Percentiles rank a stretch among this genome's conserved stretches.
Conservation (phyloP, 2,329 filamentous ascomycete species). For the Colletotrichum destructivum region DNA sequence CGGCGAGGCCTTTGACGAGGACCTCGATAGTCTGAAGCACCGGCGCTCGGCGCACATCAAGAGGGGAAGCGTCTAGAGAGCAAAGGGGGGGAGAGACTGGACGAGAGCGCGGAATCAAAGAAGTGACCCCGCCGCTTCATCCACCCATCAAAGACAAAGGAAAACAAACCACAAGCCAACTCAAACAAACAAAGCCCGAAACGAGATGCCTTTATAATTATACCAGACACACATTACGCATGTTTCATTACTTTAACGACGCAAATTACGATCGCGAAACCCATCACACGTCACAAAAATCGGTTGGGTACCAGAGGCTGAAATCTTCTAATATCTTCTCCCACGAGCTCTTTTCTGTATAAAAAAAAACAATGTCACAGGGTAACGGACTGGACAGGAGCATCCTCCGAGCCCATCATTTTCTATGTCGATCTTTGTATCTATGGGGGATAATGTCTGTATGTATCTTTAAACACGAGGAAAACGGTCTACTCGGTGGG, state of each 20-base stretch:
- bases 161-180: neutral
- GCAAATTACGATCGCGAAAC: slow-evolving; percentile 34
- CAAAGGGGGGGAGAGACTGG: neutral
- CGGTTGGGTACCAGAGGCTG: slow-evolving; percentile 8
- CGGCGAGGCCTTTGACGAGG: slow-evolving; percentile 63
- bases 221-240: slow-evolving; percentile 16
- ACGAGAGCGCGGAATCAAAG: too few relatives aligned
- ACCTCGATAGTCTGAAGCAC: slow-evolving; percentile 54
- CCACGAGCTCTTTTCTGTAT: slow-evolving; percentile 7
- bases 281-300: slow-evolving; percentile 19
- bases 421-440: slow-evolving; percentile 13
- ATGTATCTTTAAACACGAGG: slow-evolving; percentile 11
- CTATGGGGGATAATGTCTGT: slow-evolving; percentile 16
- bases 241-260: slow-evolving; percentile 35
- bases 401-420: slow-evolving; percentile 6
- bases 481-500: neutral
- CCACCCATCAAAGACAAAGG: neutral
- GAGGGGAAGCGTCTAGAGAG: slow-evolving; percentile 61
- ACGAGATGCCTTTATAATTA: slow-evolving; percentile 7
- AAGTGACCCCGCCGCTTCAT: neutral
- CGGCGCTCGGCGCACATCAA: slow-evolving; percentile 56
- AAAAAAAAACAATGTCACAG: slow-evolving; percentile 2
- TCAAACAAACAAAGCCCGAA: slow-evolving; percentile 14
- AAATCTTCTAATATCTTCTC: slow-evolving; percentile 1
- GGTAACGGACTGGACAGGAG: neutral